These are phyloP conservation scores for Flammula alnicola DNA, from an alignment of 1,284 basidiomycete species.

Conservation along the genomic window DNA sequence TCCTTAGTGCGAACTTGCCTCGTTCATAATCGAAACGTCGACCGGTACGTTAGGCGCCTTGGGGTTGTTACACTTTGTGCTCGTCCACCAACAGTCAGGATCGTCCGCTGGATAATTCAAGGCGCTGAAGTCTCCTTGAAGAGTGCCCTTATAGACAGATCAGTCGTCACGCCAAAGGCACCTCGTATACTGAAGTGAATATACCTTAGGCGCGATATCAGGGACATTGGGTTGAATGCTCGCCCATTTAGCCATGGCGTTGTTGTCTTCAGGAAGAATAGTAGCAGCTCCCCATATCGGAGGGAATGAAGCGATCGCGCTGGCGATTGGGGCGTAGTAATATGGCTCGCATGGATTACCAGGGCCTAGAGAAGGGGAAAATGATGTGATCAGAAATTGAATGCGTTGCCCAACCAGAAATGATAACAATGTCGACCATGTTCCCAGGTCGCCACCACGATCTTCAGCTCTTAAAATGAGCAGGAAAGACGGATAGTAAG, in stretches of 20 bases:
- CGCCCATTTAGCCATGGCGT: constrained; percentile 45
- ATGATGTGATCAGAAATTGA: neutral
- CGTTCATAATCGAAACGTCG: constrained; percentile 67
- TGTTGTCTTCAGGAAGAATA: constrained; percentile 49
- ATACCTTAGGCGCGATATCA: constrained; percentile 40
- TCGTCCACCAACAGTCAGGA: constrained; percentile 65
- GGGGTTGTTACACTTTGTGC: constrained; percentile 58
- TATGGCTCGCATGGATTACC: constrained; percentile 39
- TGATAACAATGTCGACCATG: neutral
- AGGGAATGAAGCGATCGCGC: constrained; percentile 49
- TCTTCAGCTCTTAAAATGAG: no score
- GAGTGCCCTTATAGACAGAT: no score
- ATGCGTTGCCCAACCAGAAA: neutral
- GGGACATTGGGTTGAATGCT: constrained; percentile 33
- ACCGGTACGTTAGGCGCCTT: constrained; percentile 45
- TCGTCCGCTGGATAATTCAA: constrained; percentile 38
- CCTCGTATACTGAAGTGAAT: neutral
- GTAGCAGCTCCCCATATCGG: constrained; percentile 47
- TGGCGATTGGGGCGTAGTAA: constrained; percentile 43
- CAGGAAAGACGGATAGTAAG: no score
- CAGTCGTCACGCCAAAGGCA: no score
- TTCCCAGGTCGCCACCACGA: no score
- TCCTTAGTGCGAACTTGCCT: constrained; percentile 38
- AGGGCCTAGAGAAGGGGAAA: neutral
- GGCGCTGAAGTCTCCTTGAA: constrained; percentile 42